Evolutionary conservation across 257 asterid genomes (phyloP).

Genomic region (Jaltomata sinuosa): DNA sequence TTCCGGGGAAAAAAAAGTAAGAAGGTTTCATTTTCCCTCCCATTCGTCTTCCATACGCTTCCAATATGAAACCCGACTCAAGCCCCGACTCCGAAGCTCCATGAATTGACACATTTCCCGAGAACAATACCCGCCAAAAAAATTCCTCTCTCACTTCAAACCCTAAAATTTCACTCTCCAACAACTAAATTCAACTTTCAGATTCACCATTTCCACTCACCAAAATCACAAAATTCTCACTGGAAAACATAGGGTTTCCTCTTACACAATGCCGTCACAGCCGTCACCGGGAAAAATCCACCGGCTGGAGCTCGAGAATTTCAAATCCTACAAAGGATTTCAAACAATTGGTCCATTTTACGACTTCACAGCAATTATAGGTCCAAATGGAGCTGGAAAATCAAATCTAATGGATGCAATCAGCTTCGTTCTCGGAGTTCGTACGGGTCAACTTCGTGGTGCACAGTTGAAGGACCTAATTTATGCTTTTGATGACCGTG

Average conservation of each 20-base stretch:
- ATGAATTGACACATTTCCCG: background rate
- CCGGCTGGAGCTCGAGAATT: slow-evolving; percentile 84
- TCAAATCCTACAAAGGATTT: slow-evolving; percentile 88
- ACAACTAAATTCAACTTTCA: background rate
- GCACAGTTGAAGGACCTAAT: slow-evolving; percentile 76
- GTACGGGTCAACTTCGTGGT: slow-evolving; percentile 96
- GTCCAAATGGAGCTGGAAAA: slow-evolving; percentile 98
- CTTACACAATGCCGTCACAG: slow-evolving; percentile 34
- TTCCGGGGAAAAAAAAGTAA: too few relatives aligned
- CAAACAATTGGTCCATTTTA: slow-evolving; percentile 84
- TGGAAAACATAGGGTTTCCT: background rate
- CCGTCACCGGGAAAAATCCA: slow-evolving; percentile 60
- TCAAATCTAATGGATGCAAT: slow-evolving; percentile 98
- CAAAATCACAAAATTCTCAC: background rate
- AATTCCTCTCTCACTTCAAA: background rate
- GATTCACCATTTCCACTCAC: background rate
- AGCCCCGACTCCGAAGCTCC: background rate
- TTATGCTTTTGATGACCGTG: slow-evolving; percentile 80
- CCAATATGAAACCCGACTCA: background rate
- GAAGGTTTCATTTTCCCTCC: background rate
- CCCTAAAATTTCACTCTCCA: background rate
- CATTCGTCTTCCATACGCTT: background rate
- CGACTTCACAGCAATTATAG: slow-evolving; percentile 91
- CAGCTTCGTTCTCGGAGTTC: slow-evolving; percentile 96
- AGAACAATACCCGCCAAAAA: background rate